These are phyloP conservation scores for Ulmus americana DNA, from an alignment of 331 rosid species.

Conservation along the genomic window DNA sequence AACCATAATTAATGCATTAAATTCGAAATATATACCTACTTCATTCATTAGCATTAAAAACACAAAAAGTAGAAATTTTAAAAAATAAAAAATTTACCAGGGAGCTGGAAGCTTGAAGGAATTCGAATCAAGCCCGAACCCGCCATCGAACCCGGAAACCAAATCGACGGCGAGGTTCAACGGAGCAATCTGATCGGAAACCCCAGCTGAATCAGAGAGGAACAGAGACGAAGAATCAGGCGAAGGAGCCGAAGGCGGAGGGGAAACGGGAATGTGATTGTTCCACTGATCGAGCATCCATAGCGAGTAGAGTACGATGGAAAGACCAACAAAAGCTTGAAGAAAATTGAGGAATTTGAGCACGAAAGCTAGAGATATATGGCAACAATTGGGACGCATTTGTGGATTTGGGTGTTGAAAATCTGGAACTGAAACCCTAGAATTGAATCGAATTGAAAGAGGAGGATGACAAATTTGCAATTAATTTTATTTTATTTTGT, in stretches of 20 bases:
- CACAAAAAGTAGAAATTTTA: not conserved
- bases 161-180: slow-evolving; percentile 22
- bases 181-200: slow-evolving; percentile 24
- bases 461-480: not conserved
- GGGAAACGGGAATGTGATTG: slow-evolving; percentile 43
- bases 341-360: slow-evolving; percentile 69
- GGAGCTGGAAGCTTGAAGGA: slow-evolving; percentile 69
- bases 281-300: slow-evolving; percentile 88
- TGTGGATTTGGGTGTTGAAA: not conserved
- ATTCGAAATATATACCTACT: not conserved
- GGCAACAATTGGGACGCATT: slow-evolving; percentile 68
- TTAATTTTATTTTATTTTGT: not conserved
- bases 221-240: slow-evolving; percentile 27
- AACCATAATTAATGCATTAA: not conserved
- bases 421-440: slow-evolving; percentile 4
- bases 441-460: not conserved
- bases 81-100: slow-evolving; percentile 39
- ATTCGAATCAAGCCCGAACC: slow-evolving; percentile 24
- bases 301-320: slow-evolving; percentile 62
- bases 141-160: slow-evolving; percentile 31
- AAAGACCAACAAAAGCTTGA: slow-evolving; percentile 77
- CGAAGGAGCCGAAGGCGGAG: slow-evolving; percentile 36
- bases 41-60: slow-evolving; percentile 13
- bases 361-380: slow-evolving; percentile 58
- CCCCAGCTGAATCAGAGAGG: slow-evolving; percentile 17